These are phyloP conservation scores for Carex pumila DNA, from an alignment of 176 grass and related monocot species.

Conservation along the genomic window DNA sequence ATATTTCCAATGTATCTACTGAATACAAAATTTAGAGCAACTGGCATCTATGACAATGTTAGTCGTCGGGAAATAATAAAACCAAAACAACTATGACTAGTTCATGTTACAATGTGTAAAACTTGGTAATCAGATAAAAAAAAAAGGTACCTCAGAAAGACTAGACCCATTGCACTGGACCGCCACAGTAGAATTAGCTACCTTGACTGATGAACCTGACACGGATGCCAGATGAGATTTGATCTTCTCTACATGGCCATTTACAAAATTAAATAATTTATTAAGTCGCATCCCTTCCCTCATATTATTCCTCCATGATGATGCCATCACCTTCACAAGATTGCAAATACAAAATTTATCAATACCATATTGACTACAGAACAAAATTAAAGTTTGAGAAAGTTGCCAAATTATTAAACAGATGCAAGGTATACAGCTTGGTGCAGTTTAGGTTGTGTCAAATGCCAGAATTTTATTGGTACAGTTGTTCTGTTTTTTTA, in stretches of 20 bases:
- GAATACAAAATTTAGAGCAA: background rate
- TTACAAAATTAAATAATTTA: slow-evolving; percentile 46
- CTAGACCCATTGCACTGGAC: slow-evolving; percentile 15
- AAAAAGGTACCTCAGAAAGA: slow-evolving; percentile 48
- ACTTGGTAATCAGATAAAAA: background rate
- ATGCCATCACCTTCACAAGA: slow-evolving; percentile 55
- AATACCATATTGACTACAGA: background rate
- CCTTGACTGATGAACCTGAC: slow-evolving; percentile 28
- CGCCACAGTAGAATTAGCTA: slow-evolving; percentile 16
- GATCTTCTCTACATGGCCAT: slow-evolving; percentile 36
- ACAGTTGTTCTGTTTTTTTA: background rate
- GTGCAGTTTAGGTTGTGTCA: background rate
- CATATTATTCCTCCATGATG: slow-evolving; percentile 61
- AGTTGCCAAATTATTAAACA: background rate
- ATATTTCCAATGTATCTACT: background rate
- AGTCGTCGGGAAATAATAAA: background rate
- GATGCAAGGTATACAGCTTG: background rate
- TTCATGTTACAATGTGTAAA: background rate
- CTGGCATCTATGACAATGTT: background rate
- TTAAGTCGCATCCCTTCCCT: slow-evolving; percentile 31
- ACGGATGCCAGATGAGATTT: slow-evolving; percentile 47
- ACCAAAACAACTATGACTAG: background rate
- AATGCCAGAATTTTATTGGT: background rate
- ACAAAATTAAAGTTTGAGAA: background rate
- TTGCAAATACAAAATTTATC: background rate